Conservation (phyloP, 1,284 basidiomycete species). For the Apiotrichum siamense region DNA sequence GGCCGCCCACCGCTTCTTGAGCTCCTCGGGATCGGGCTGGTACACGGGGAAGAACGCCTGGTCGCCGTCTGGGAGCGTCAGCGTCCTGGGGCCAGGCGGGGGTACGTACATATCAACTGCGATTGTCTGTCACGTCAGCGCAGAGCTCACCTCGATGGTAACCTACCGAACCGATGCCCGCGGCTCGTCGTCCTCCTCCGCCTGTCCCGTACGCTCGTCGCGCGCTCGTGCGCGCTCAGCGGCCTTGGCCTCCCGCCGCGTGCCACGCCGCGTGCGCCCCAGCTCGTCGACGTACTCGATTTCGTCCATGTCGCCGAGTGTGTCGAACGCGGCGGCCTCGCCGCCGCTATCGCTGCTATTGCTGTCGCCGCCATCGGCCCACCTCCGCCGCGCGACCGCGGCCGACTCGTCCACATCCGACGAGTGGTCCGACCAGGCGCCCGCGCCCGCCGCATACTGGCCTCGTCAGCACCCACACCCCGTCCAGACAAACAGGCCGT, state of each 20-base stretch:
- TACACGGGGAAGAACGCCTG: slow-evolving; percentile 75
- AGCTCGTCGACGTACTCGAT: slow-evolving; percentile 47
- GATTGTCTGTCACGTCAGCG: slow-evolving; percentile 52
- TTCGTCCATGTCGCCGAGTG: slow-evolving; percentile 22
- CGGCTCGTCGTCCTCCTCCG: slow-evolving; percentile 12
- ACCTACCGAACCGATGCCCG: slow-evolving; percentile 45
- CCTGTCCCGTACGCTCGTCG: slow-evolving; percentile 1
- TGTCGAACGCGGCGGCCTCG: slow-evolving; percentile 41
- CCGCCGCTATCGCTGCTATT: too few relatives aligned
- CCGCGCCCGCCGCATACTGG: slow-evolving; percentile 66
- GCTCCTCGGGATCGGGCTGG: slow-evolving; percentile 69
- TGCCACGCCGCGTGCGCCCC: slow-evolving; percentile 42
- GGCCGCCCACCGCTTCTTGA: slow-evolving; percentile 71
- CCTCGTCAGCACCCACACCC: background rate
- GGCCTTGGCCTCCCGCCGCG: slow-evolving; percentile 37
- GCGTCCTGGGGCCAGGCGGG: background rate
- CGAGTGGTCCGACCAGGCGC: slow-evolving; percentile 41
- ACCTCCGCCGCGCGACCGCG: slow-evolving; percentile 49
- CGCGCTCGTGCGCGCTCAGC: slow-evolving; percentile 21
- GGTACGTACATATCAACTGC: slow-evolving; percentile 50
- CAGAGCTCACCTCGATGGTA: background rate
- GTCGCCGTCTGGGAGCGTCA: slow-evolving; percentile 58
- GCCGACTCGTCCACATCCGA: slow-evolving; percentile 38
- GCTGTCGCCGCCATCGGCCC: background rate
- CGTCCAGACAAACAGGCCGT: too few relatives aligned